Percentiles rank a stretch among this genome's conserved stretches.
These are phyloP conservation scores for Epicoccum sorghinum DNA, from an alignment of 2,329 filamentous ascomycete genomes.

Conservation along the genomic window DNA sequence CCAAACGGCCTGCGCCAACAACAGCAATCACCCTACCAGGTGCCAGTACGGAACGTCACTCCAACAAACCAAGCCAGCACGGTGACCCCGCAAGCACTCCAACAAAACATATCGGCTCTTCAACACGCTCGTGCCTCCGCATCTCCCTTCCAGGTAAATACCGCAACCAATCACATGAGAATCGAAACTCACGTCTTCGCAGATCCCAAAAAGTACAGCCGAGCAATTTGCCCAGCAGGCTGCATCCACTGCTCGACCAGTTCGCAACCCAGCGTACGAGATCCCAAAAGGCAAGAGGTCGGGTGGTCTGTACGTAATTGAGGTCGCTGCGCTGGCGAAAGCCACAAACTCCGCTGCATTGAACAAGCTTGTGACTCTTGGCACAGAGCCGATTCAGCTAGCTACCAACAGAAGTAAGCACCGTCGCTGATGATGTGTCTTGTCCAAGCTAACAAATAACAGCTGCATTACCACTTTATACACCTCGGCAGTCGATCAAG, in stretches of 20 bases:
- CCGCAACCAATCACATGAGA: not conserved
- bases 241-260: conserved; percentile 27
- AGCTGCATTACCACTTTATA: conserved; percentile 52
- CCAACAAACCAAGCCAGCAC: conserved; percentile 33
- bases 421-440: not conserved
- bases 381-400: conserved; percentile 50
- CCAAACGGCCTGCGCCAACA: conserved; percentile 35
- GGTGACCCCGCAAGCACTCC: conserved; percentile 40
- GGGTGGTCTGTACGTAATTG: conserved; percentile 52
- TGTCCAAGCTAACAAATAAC: conserved; percentile 26
- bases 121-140: conserved; percentile 27
- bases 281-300: conserved; percentile 43
- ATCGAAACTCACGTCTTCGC: conserved; percentile 18
- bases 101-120: conserved; percentile 26
- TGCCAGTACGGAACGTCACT: conserved; percentile 30
- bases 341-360: conserved; percentile 53
- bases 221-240: conserved; percentile 35
- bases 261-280: conserved; percentile 39
- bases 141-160: conserved; percentile 41
- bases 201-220: conserved; percentile 36
- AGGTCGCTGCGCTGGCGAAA: conserved; percentile 49
- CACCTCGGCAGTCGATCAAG: conserved; percentile 53
- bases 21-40: conserved; percentile 40
- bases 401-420: conserved; percentile 53
- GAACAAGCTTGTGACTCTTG: conserved; percentile 53